phyloP scores from a whole-genome alignment of 805 yeast genomes.

The Zygosaccharomyces kombuchaensis region DNA sequence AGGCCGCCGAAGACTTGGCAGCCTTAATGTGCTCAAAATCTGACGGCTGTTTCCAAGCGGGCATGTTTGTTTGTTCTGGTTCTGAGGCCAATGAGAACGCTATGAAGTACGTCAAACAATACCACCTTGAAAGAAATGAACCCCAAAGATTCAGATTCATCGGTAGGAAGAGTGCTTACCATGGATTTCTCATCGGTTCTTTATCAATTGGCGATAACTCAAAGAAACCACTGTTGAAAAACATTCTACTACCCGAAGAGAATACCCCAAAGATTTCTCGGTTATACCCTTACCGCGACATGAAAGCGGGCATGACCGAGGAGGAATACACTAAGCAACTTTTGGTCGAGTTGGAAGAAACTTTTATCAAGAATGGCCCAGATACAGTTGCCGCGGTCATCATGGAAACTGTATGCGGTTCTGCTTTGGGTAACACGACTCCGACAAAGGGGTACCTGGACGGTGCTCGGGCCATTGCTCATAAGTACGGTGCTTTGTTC shows the following conservation, averaged over 20 bases:
- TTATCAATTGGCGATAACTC: conserved; percentile 35
- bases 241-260: conserved; percentile 25
- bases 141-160: conserved; percentile 40
- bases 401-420: conserved; percentile 46
- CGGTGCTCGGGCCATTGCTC: conserved; percentile 42
- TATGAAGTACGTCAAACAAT: conserved; percentile 51
- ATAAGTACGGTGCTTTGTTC: conserved; percentile 44
- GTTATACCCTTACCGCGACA: conserved; percentile 34
- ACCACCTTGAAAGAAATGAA: conserved; percentile 42
- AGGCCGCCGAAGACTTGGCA: conserved; percentile 43
- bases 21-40: conserved; percentile 39
- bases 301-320: conserved; percentile 35
- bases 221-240: conserved; percentile 36
- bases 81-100: conserved; percentile 67
- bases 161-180: conserved; percentile 44
- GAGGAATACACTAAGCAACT: conserved; percentile 39
- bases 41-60: conserved; percentile 37
- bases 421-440: conserved; percentile 43
- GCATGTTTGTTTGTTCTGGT: conserved; percentile 55
- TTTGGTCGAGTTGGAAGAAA: conserved; percentile 40
- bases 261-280: conserved; percentile 28
- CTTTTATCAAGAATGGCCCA: conserved; percentile 41
- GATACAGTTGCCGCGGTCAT: conserved; percentile 41
- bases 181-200: conserved; percentile 50
- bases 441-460: conserved; percentile 46